These are phyloP conservation scores for Cercospora sp. DNA, from an alignment of 2,329 filamentous ascomycete species.

Conservation along the genomic window DNA sequence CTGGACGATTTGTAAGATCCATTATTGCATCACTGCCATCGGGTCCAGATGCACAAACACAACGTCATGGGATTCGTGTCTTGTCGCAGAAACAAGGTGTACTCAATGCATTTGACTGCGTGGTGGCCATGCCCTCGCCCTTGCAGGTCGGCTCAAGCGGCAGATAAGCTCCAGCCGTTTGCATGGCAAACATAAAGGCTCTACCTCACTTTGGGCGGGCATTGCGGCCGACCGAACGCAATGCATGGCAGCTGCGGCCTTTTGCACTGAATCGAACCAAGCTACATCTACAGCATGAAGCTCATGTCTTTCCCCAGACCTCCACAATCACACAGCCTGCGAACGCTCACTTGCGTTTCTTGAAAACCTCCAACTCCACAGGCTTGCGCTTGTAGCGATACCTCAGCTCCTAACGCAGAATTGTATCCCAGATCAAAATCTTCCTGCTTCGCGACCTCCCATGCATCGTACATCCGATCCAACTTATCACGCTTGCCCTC, in stretches of 20 bases:
- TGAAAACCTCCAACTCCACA: neutral
- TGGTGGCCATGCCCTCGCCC: neutral
- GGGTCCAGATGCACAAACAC: neutral
- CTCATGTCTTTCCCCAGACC: neutral
- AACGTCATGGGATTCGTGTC: neutral
- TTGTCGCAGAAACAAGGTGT: neutral
- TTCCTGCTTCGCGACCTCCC: neutral
- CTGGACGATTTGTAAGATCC: neutral
- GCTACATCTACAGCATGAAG: neutral
- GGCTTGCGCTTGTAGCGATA: neutral
- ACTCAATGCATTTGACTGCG: neutral
- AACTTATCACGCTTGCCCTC: neutral
- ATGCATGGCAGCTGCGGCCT: neutral
- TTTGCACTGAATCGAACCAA: neutral
- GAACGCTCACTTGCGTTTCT: neutral
- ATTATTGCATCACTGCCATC: neutral
- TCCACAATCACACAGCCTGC: neutral
- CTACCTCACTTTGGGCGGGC: neutral
- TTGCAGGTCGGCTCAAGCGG: neutral
- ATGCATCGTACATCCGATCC: neutral
- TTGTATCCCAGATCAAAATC: neutral
- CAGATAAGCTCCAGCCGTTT: neutral
- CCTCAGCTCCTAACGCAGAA: conserved; percentile 2
- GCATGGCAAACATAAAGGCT: neutral
- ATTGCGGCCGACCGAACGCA: neutral